These are phyloP conservation scores for Myriosclerotinia curreyana DNA, from an alignment of 2,329 filamentous ascomycete genomes.

Conservation along the genomic window DNA sequence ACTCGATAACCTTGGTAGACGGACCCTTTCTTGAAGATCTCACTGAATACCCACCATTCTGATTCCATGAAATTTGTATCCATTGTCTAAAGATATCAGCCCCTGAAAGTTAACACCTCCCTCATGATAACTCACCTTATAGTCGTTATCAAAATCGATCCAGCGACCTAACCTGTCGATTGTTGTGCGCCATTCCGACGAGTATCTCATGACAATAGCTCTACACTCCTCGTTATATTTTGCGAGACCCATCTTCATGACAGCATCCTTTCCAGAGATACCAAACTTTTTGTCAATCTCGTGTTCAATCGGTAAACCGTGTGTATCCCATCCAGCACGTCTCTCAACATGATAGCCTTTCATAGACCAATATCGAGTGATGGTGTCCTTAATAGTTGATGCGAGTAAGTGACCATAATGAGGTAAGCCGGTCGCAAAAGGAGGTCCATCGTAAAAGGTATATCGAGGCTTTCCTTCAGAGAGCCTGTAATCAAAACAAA, in stretches of 20 bases:
- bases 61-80: conserved; percentile 94
- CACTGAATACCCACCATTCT: conserved; percentile 95
- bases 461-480: conserved; percentile 80
- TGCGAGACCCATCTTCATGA: conserved; percentile 78
- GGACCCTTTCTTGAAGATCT: conserved; percentile 82
- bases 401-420: conserved; percentile 71
- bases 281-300: conserved; percentile 96
- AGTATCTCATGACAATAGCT: conserved; percentile 89
- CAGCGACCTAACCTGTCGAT: conserved; percentile 87
- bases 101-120: neutral
- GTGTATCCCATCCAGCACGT: conserved; percentile 93
- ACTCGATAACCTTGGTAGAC: conserved; percentile 90
- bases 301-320: conserved; percentile 91
- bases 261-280: conserved; percentile 82
- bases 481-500: conserved; percentile 45
- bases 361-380: conserved; percentile 96
- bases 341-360: conserved; percentile 90
- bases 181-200: conserved; percentile 80
- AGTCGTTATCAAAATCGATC: conserved; percentile 98
- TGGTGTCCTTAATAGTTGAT: conserved; percentile 96
- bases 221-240: conserved; percentile 91
- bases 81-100: conserved; percentile 64
- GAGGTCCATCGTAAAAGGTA: conserved; percentile 90
- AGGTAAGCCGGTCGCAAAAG: conserved; percentile 69
- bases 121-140: conserved; percentile 59